Conservation (phyloP, 352 stramenopile species). For the Phytophthora meadii region DNA sequence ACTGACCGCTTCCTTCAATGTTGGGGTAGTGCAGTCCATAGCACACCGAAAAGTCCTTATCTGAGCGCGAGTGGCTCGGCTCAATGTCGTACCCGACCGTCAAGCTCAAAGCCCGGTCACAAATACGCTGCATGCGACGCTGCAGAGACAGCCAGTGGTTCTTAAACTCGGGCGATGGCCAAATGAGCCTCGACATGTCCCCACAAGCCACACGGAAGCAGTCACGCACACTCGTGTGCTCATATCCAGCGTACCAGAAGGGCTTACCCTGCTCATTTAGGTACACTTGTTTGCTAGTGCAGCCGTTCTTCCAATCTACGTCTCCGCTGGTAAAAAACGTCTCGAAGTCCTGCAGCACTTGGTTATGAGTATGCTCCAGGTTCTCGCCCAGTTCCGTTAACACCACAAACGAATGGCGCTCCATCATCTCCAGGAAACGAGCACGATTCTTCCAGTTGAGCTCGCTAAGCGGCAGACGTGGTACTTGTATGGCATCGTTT, state of each 20-base stretch:
- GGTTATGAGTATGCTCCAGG: conserved; percentile 45
- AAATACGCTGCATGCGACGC: conserved; percentile 56
- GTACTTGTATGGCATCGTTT: conserved; percentile 29
- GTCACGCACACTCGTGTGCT: conserved; percentile 63
- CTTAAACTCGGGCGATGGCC: conserved; percentile 52
- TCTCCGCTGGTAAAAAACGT: conserved; percentile 56
- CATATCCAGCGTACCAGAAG: conserved; percentile 73
- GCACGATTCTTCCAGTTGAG: conserved; percentile 59
- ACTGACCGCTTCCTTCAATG: conserved; percentile 56
- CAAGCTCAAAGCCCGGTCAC: conserved; percentile 56
- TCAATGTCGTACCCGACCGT: conserved; percentile 55
- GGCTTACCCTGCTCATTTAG: conserved; percentile 63
- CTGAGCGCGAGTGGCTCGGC: conserved; percentile 33
- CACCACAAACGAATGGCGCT: conserved; percentile 69
- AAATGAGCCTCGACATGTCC: conserved; percentile 55
- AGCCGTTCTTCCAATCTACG: conserved; percentile 45
- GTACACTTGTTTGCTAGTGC: conserved; percentile 65
- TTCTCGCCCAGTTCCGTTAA: conserved; percentile 57
- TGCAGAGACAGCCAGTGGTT: conserved; percentile 51
- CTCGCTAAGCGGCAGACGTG: conserved; percentile 47
- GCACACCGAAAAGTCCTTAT: conserved; percentile 66
- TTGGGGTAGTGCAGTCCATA: conserved; percentile 74
- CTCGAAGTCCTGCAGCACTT: conserved; percentile 48
- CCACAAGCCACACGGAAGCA: conserved; percentile 66
- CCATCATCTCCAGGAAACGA: conserved; percentile 58